Conservation (phyloP, 2,329 filamentous ascomycete species). For the Sporothrix dimorphospora region DNA sequence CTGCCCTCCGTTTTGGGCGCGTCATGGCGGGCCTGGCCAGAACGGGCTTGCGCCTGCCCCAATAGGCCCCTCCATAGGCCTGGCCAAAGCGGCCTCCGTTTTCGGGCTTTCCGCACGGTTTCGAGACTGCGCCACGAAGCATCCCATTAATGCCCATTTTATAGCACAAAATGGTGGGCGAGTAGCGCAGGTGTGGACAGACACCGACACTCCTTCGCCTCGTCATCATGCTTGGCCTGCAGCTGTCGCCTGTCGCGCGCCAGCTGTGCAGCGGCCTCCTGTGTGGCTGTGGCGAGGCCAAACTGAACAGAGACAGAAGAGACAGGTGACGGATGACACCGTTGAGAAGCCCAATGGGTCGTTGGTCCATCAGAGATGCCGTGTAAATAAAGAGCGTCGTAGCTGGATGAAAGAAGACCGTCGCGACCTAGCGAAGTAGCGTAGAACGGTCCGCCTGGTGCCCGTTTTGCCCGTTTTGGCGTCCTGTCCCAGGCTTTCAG, state of each 20-base stretch:
- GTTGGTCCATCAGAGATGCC: neutral
- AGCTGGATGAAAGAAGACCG: neutral
- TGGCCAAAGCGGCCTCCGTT: slow-evolving; percentile 2
- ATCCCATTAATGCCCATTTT: neutral
- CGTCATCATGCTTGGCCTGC: slow-evolving; percentile 1
- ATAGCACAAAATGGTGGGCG: neutral
- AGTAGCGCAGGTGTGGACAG: neutral
- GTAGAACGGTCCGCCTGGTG: slow-evolving; percentile 19
- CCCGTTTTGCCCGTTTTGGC: slow-evolving; percentile 24
- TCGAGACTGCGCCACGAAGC: slow-evolving; percentile 10
- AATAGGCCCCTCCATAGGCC: neutral
- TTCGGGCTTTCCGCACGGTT: slow-evolving; percentile 9
- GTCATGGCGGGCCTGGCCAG: slow-evolving; percentile 2
- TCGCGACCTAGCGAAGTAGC: slow-evolving; percentile 23
- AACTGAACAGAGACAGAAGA: neutral
- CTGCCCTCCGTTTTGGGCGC: neutral
- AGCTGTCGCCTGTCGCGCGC: slow-evolving; percentile 2
- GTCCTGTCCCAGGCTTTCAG: slow-evolving; percentile 9
- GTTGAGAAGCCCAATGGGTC: neutral
- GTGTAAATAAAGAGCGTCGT: neutral
- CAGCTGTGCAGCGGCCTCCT: slow-evolving; percentile 17
- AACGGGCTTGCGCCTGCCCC: neutral
- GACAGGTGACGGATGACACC: neutral
- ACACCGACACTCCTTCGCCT: neutral
- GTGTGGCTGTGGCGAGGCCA: slow-evolving; percentile 5